phyloP scores from a whole-genome alignment of 73 alveolate species.

The Paramecium sexaurelia region DNA sequence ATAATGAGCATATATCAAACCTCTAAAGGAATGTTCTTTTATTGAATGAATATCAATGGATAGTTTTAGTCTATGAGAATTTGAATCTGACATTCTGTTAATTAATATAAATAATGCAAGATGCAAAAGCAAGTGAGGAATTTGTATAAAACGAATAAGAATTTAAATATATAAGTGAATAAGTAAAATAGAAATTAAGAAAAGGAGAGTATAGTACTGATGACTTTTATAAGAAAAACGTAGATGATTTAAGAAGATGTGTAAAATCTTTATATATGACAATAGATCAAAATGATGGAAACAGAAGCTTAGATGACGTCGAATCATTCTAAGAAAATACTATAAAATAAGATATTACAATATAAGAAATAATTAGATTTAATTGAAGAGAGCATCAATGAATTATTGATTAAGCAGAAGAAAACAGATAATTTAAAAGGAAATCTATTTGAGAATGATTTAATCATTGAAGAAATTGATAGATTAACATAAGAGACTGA shows the following conservation, averaged over 20 bases:
- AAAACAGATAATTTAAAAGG: slow-evolving; percentile 1
- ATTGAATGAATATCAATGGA: slow-evolving; percentile 43
- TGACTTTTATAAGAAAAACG: background rate
- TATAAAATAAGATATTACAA: background rate
- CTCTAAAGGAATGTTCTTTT: slow-evolving; percentile 66
- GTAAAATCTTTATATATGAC: background rate
- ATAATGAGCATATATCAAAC: slow-evolving; percentile 52
- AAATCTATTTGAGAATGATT: background rate
- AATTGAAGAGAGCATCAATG: background rate
- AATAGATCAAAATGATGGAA: slow-evolving; percentile 18
- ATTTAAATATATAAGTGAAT: background rate
- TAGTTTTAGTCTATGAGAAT: background rate
- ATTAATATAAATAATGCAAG: background rate
- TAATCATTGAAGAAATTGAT: background rate
- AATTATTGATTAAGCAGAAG: background rate
- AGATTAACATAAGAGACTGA: slow-evolving; percentile 17
- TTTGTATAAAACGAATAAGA: background rate
- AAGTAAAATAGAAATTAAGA: background rate
- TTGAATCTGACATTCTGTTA: slow-evolving; percentile 11
- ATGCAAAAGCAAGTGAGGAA: background rate
- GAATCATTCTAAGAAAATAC: background rate
- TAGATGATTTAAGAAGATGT: background rate
- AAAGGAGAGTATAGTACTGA: background rate
- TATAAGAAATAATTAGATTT: background rate
- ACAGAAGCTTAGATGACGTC: background rate